These are phyloP conservation scores for Naematelia encephala DNA, from an alignment of 768 basidiomycete genomes.

Conservation along the genomic window DNA sequence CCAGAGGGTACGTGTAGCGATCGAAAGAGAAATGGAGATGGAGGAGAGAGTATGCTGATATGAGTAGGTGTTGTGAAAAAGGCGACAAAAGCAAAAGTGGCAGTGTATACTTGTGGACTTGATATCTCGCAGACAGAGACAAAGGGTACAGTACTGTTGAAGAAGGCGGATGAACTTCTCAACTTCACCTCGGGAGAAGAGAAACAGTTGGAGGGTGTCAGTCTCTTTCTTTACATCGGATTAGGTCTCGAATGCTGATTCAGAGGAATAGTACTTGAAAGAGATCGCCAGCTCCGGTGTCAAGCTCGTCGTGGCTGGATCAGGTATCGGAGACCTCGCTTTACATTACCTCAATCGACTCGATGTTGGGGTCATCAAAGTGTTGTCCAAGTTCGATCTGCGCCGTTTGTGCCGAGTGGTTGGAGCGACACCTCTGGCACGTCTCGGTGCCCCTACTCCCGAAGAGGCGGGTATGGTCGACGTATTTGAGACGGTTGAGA, in stretches of 20 bases:
- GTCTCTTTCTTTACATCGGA: constrained; percentile 11
- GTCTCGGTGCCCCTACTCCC: constrained; percentile 89
- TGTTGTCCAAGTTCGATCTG: constrained; percentile 96
- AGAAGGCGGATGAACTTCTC: constrained; percentile 92
- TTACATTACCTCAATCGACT: constrained; percentile 93
- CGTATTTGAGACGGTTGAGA: constrained; percentile 89
- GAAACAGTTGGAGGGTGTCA: constrained; percentile 83
- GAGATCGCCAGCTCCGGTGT: constrained; percentile 96
- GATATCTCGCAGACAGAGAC: constrained; percentile 97
- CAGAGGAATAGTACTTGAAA: constrained; percentile 71
- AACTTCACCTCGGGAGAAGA: constrained; percentile 96
- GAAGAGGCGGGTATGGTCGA: constrained; percentile 95
- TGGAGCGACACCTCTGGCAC: constrained; percentile 91
- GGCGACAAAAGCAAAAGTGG: constrained; percentile 81
- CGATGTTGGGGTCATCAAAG: constrained; percentile 92
- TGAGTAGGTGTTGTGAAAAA: constrained; percentile 73
- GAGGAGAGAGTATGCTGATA: constrained; percentile 1
- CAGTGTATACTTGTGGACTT: constrained; percentile 86
- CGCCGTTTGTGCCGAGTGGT: constrained; percentile 91
- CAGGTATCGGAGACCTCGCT: constrained; percentile 89
- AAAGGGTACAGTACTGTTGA: constrained; percentile 94
- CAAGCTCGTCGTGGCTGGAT: constrained; percentile 88
- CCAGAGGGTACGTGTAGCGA: constrained; percentile 67
- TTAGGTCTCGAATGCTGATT: not conserved
- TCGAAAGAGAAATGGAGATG: not conserved